Percentiles rank a stretch among this genome's conserved stretches.
These are phyloP conservation scores for Aspergillus hancockii DNA, from an alignment of 495 filamentous ascomycete species.

Conservation along the genomic window DNA sequence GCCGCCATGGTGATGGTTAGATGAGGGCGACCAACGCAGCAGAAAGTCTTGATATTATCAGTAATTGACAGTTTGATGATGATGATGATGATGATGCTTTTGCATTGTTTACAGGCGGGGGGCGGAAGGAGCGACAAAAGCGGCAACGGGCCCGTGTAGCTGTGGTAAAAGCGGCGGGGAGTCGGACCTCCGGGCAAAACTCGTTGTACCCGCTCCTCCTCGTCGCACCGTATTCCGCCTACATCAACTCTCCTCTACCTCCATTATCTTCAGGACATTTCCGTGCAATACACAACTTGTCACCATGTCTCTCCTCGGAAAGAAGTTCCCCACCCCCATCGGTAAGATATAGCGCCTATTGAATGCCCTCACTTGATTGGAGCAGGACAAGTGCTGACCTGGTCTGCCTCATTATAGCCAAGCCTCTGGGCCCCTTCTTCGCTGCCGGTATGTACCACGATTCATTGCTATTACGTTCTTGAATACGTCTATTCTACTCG, in stretches of 20 bases:
- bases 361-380: background rate
- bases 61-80: background rate
- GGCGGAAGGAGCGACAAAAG: conserved; percentile 34
- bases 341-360: conserved; percentile 61
- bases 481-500: background rate
- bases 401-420: conserved; percentile 57
- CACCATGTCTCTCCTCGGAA: conserved; percentile 80
- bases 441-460: conserved; percentile 72
- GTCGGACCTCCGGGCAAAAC: conserved; percentile 40
- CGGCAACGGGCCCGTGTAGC: conserved; percentile 26
- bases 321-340: conserved; percentile 88
- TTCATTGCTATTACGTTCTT: conserved; percentile 1
- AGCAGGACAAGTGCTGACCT: conserved; percentile 26
- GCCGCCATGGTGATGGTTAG: conserved; percentile 37
- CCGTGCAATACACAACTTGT: conserved; percentile 22
- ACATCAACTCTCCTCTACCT: conserved; percentile 32
- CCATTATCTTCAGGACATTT: conserved; percentile 28
- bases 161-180: conserved; percentile 21
- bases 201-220: conserved; percentile 34
- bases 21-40: background rate
- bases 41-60: background rate
- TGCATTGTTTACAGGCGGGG: conserved; percentile 38
- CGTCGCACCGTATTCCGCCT: conserved; percentile 26
- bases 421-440: conserved; percentile 90
- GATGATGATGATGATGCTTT: conserved; percentile 10